phyloP scores from a whole-genome alignment of 2,329 filamentous ascomycete genomes.

The Helotiales sp. region DNA sequence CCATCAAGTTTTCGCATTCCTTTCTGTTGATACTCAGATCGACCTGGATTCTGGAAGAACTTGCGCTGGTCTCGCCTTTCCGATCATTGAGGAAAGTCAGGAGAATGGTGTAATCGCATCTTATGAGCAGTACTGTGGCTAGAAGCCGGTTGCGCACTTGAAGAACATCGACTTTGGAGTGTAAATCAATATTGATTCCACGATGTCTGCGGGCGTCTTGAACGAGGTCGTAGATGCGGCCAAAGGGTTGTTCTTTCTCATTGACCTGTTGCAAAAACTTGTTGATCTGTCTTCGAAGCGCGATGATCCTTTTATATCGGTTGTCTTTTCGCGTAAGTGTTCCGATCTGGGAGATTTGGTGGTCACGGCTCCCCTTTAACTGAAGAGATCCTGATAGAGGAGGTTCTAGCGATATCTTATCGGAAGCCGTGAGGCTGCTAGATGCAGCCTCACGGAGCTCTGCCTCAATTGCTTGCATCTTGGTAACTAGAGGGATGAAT shows the following conservation, averaged over 20 bases:
- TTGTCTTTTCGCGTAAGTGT: slow-evolving; percentile 26
- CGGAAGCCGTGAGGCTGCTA: no score
- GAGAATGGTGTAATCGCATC: slow-evolving; percentile 29
- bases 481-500: slow-evolving; percentile 27
- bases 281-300: slow-evolving; percentile 33
- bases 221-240: slow-evolving; percentile 37
- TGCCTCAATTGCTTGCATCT: slow-evolving; percentile 27
- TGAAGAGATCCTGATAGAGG: slow-evolving; percentile 12
- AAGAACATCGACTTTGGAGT: slow-evolving; percentile 34
- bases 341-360: slow-evolving; percentile 29
- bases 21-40: slow-evolving; percentile 27
- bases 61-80: slow-evolving; percentile 13
- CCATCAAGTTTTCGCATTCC: slow-evolving; percentile 25
- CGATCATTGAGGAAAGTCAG: slow-evolving; percentile 22
- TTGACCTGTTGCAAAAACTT: slow-evolving; percentile 36
- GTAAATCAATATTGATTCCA: slow-evolving; percentile 25
- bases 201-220: slow-evolving; percentile 34
- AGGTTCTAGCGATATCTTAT: no score
- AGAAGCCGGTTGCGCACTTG: slow-evolving; percentile 37
- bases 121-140: slow-evolving; percentile 26
- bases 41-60: slow-evolving; percentile 15
- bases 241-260: slow-evolving; percentile 41
- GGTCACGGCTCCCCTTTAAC: slow-evolving; percentile 22
- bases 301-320: slow-evolving; percentile 29
- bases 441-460: slow-evolving; percentile 16